Conservation (phyloP, 2,329 filamentous ascomycete genomes). For the Epichloe baconii region DNA sequence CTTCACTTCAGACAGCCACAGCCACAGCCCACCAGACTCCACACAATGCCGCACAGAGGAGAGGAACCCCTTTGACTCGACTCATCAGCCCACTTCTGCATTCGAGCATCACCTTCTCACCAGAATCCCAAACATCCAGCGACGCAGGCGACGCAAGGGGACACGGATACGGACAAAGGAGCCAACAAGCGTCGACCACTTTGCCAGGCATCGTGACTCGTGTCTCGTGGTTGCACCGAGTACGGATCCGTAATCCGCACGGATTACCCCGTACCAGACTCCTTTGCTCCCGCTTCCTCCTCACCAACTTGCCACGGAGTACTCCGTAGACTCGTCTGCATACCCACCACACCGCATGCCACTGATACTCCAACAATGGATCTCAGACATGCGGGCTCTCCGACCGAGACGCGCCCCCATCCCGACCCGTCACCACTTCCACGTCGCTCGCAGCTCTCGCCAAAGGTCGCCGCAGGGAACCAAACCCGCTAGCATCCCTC, state of each 20-base stretch:
- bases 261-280: not conserved
- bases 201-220: not conserved
- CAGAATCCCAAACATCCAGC: not conserved
- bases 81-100: not conserved
- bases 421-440: constrained; percentile 12
- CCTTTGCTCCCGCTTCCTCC: not conserved
- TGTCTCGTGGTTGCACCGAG: not conserved
- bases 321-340: not conserved
- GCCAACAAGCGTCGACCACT: no score
- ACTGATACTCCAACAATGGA: constrained; percentile 11
- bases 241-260: no score
- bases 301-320: not conserved
- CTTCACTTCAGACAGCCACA: no score
- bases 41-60: no score
- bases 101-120: not conserved
- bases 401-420: constrained; percentile 18
- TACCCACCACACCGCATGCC: not conserved
- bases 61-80: no score
- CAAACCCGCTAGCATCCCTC: constrained; percentile 15
- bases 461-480: constrained; percentile 6
- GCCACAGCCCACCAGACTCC: no score
- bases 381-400: constrained; percentile 5
- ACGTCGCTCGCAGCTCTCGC: constrained; percentile 5
- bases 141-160: no score
- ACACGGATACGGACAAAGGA: no score